Evolutionary conservation across 2,329 filamentous ascomycete species (phyloP).

Genomic region (Mollisia scopiformis): DNA sequence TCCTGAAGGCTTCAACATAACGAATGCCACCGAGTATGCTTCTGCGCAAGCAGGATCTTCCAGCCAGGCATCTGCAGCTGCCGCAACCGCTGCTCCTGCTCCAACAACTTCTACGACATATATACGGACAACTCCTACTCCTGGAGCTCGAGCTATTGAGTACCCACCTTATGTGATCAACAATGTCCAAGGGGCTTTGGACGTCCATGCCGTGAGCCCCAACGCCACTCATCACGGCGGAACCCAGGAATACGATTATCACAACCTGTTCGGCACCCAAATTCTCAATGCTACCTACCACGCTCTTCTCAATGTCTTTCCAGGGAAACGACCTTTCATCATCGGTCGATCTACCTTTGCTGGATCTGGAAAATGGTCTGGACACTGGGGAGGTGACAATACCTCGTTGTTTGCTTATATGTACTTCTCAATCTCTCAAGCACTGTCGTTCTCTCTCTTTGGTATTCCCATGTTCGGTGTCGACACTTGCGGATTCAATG

Average conservation of each 20-base stretch:
- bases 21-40: constrained; percentile 69
- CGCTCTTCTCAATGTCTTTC: constrained; percentile 36
- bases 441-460: constrained; percentile 73
- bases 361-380: constrained; percentile 74
- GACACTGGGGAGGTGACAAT: constrained; percentile 85
- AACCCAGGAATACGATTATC: constrained; percentile 77
- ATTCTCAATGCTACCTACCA: constrained; percentile 76
- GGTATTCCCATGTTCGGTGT: constrained; percentile 78
- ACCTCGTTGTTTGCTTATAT: constrained; percentile 71
- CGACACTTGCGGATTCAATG: constrained; percentile 72
- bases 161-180: constrained; percentile 78
- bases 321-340: constrained; percentile 77
- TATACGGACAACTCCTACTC: constrained; percentile 61
- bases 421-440: constrained; percentile 78
- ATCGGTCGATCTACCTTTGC: constrained; percentile 83
- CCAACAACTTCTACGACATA: constrained; percentile 45
- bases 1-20: constrained; percentile 71
- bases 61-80: constrained; percentile 46
- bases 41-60: constrained; percentile 57
- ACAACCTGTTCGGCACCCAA: constrained; percentile 77
- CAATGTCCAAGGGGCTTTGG: constrained; percentile 72
- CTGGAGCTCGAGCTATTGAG: constrained; percentile 68
- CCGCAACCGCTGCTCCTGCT: constrained; percentile 37
- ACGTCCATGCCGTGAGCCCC: constrained; percentile 72
- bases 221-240: constrained; percentile 80